These are phyloP conservation scores for Daedaleopsis nitida DNA, from an alignment of 768 basidiomycete genomes.

Conservation along the genomic window DNA sequence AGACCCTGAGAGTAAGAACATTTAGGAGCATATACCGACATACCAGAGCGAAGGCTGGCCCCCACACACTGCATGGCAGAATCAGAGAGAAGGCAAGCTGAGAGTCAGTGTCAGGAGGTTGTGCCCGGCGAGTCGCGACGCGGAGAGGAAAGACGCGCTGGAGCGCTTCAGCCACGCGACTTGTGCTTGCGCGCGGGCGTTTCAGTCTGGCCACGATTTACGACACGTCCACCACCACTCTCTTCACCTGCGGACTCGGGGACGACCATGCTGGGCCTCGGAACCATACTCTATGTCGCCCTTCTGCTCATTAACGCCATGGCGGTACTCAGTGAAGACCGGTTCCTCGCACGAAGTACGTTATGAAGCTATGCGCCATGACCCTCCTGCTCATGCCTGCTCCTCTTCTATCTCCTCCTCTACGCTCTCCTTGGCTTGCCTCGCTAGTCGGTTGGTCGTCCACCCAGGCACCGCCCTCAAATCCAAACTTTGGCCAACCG, in stretches of 20 bases:
- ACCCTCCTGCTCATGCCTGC: background rate
- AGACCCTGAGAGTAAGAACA: background rate
- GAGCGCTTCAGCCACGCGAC: slow-evolving; percentile 7
- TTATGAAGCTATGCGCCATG: slow-evolving; percentile 21
- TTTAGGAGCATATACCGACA: background rate
- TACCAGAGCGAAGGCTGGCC: slow-evolving; percentile 20
- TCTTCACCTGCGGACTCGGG: slow-evolving; percentile 16
- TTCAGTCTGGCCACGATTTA: slow-evolving; percentile 2
- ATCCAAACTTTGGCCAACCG: slow-evolving; percentile 60
- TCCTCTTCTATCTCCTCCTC: slow-evolving; percentile 28
- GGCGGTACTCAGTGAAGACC: slow-evolving; percentile 93
- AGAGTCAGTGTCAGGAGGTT: slow-evolving; percentile 3
- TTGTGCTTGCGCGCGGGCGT: slow-evolving; percentile 2
- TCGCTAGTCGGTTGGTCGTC: slow-evolving; percentile 86
- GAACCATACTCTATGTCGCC: slow-evolving; percentile 80
- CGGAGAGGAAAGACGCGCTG: slow-evolving; percentile 7
- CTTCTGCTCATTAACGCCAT: slow-evolving; percentile 92
- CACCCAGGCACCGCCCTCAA: slow-evolving; percentile 57
- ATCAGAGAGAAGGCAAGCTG: background rate
- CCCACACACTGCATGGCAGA: slow-evolving; percentile 23
- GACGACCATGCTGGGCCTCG: slow-evolving; percentile 55
- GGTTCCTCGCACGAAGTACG: slow-evolving; percentile 91
- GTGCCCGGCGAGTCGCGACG: slow-evolving; percentile 8
- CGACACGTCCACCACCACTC: slow-evolving; percentile 25
- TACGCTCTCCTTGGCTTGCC: slow-evolving; percentile 10